These are phyloP conservation scores for Carpinus viminea DNA, from an alignment of 306 rosid species.

Conservation along the genomic window DNA sequence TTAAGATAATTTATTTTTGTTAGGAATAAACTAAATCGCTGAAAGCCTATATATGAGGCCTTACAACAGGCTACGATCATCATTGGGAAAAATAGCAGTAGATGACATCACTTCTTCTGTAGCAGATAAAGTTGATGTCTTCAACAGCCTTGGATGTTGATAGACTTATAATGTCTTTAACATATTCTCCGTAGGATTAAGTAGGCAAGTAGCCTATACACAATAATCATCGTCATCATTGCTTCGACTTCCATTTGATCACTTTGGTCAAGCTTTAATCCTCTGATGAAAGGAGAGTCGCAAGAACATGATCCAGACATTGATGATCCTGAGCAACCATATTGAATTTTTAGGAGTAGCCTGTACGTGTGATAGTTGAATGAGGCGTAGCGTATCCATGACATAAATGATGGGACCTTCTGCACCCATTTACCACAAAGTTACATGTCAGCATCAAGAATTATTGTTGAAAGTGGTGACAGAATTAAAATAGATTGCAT, in stretches of 20 bases:
- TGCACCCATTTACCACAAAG: not conserved
- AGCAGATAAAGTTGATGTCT: not conserved
- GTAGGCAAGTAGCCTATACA: slow-evolving; percentile 16
- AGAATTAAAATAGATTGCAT: too few relatives aligned
- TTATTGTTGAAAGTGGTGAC: too few relatives aligned
- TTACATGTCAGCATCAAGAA: not conserved
- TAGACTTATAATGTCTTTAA: not conserved
- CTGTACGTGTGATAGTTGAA: slow-evolving; percentile 26
- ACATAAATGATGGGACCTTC: slow-evolving; percentile 22
- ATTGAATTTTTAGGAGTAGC: slow-evolving; percentile 13
- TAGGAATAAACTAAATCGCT: not conserved
- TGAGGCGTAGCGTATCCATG: slow-evolving; percentile 24
- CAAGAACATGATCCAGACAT: not conserved
- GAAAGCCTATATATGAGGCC: not conserved
- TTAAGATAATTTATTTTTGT: not conserved
- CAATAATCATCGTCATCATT: slow-evolving; percentile 14
- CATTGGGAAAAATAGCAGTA: not conserved
- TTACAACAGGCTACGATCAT: not conserved
- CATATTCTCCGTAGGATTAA: slow-evolving; percentile 4
- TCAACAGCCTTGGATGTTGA: not conserved
- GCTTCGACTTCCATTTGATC: slow-evolving; percentile 9
- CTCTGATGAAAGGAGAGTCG: not conserved
- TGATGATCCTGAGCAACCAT: slow-evolving; percentile 1
- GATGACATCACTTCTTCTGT: not conserved
- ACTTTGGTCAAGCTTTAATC: not conserved